phyloP scores from a whole-genome alignment of 2,329 filamentous ascomycete species.

The Fusarium pilosicola region DNA sequence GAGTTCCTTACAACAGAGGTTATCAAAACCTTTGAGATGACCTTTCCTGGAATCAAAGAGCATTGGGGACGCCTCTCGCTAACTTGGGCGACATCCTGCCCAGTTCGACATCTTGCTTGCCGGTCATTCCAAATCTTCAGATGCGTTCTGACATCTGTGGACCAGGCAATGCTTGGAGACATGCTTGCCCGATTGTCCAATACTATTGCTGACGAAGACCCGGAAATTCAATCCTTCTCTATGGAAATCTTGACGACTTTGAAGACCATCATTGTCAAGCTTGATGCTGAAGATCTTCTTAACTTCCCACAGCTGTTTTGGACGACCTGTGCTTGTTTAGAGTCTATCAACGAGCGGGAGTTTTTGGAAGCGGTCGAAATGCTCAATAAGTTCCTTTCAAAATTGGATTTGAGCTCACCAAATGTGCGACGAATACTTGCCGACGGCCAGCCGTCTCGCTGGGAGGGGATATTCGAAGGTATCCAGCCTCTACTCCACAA shows the following conservation, averaged over 20 bases:
- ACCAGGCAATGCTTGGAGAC: slow-evolving; percentile 94
- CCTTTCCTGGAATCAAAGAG: slow-evolving; percentile 87
- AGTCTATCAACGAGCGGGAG: slow-evolving; percentile 96
- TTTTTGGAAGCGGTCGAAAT: slow-evolving; percentile 93
- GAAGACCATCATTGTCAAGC: slow-evolving; percentile 87
- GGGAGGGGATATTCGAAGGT: slow-evolving; percentile 91
- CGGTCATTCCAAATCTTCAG: slow-evolving; percentile 97
- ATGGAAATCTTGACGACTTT: slow-evolving; percentile 97
- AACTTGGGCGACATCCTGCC: slow-evolving; percentile 96
- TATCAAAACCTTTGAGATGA: slow-evolving; percentile 84
- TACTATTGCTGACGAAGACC: slow-evolving; percentile 94
- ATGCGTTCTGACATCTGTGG: slow-evolving; percentile 88
- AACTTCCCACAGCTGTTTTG: slow-evolving; percentile 97
- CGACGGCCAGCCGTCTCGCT: slow-evolving; percentile 83
- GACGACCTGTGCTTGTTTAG: slow-evolving; percentile 95
- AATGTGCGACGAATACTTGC: slow-evolving; percentile 75
- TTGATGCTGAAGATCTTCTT: slow-evolving; percentile 81
- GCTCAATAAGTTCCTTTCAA: slow-evolving; percentile 85
- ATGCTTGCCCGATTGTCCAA: slow-evolving; percentile 97
- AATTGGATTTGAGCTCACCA: slow-evolving; percentile 80
- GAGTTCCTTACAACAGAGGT: slow-evolving; percentile 83
- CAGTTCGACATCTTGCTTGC: slow-evolving; percentile 93
- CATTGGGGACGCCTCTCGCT: slow-evolving; percentile 91
- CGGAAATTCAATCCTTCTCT: slow-evolving; percentile 94
- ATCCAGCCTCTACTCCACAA: slow-evolving; percentile 90